Evolutionary conservation across 495 filamentous ascomycete genomes (phyloP).

Genomic region (Recurvomyces mirabilis): DNA sequence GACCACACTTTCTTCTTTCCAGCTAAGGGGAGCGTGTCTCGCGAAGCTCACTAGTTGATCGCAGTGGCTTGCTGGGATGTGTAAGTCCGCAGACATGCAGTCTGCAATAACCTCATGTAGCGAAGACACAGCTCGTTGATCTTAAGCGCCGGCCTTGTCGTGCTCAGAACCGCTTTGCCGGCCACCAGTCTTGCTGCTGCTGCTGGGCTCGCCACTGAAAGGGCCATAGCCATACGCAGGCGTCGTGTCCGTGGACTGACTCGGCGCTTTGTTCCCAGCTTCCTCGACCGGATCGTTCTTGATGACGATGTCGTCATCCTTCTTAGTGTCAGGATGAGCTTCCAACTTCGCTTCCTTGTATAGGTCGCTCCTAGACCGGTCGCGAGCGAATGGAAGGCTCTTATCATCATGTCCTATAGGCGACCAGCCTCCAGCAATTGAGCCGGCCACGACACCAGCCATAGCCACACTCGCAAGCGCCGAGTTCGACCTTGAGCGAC

Average conservation of each 20-base stretch:
- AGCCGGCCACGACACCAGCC: constrained; percentile 80
- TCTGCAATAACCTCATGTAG: too few species aligned
- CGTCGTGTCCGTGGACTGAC: constrained; percentile 45
- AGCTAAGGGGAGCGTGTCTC: too few species aligned
- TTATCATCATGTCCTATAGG: constrained; percentile 52
- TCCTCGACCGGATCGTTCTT: constrained; percentile 32
- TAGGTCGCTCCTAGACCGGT: constrained; percentile 16
- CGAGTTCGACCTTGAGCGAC: constrained; percentile 77
- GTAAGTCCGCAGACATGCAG: too few species aligned
- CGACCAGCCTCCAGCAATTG: constrained; percentile 80
- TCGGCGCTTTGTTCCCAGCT: constrained; percentile 40
- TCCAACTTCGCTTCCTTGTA: constrained; percentile 29
- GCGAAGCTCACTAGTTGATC: too few species aligned
- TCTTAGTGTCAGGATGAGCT: constrained; percentile 46
- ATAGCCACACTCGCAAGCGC: constrained; percentile 69
- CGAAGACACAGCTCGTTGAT: too few species aligned
- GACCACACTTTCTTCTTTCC: too few species aligned
- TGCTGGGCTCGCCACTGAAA: constrained; percentile 23
- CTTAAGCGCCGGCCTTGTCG: too few species aligned
- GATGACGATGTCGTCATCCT: constrained; percentile 44
- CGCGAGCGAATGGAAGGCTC: constrained; percentile 38
- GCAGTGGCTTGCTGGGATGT: too few species aligned
- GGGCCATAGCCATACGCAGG: constrained; percentile 36
- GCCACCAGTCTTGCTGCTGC: too few species aligned
- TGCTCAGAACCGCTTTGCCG: too few species aligned